A percentile compares a stretch with the other conserved stretches of the same genome.
Conservation (phyloP, 23 red algal species). For the Gracilariopsis chorda region DNA sequence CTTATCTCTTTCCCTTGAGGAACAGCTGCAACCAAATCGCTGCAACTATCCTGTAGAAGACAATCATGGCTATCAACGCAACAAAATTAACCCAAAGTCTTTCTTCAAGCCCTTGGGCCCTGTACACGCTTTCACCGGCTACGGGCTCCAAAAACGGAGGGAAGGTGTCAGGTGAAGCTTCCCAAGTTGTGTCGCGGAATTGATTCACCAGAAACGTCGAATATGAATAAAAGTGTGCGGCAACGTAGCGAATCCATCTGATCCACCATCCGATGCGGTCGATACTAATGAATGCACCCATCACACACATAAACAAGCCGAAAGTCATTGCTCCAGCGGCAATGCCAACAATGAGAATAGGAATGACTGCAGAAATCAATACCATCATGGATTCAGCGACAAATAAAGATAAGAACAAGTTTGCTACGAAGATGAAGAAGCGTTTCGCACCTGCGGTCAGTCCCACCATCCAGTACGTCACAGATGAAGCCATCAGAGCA, state of each 20-base stretch:
- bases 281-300: conserved; percentile 78
- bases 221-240: conserved; percentile 59
- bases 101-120: conserved; percentile 39
- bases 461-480: conserved; percentile 80
- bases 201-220: conserved; percentile 84
- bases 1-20: conserved; percentile 47
- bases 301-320: conserved; percentile 78
- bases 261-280: conserved; percentile 78
- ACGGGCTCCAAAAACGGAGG: conserved; percentile 58
- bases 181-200: conserved; percentile 42
- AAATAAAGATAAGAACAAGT: conserved; percentile 69
- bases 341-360: conserved; percentile 77
- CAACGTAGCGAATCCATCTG: conserved; percentile 74
- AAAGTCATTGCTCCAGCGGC: conserved; percentile 71
- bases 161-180: conserved; percentile 43
- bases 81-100: conserved; percentile 69
- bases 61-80: conserved; percentile 74
- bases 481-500: conserved; percentile 60
- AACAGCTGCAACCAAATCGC: conserved; percentile 24
- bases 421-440: conserved; percentile 79
- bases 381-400: conserved; percentile 86
- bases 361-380: conserved; percentile 76
- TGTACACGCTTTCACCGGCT: conserved; percentile 41
- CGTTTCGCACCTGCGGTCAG: conserved; percentile 49
- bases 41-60: conserved; percentile 70